phyloP scores from a whole-genome alignment of 805 yeast species.

The Clavispora fructus region DNA sequence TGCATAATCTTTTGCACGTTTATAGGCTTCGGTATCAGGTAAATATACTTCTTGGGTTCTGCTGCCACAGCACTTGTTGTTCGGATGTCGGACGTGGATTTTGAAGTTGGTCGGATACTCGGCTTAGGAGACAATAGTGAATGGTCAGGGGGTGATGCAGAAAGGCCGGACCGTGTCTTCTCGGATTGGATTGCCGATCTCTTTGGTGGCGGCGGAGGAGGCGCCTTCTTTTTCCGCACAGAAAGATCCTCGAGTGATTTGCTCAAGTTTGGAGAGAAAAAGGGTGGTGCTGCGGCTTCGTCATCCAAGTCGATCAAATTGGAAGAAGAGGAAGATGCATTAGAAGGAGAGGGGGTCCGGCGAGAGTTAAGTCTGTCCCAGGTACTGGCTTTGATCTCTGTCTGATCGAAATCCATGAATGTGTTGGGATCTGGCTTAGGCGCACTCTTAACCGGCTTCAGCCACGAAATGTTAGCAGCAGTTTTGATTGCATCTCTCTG shows the following conservation, averaged over 20 bases:
- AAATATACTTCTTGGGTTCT: constrained; percentile 22
- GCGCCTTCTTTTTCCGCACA: constrained; percentile 8
- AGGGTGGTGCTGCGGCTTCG: constrained; percentile 33
- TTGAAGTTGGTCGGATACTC: constrained; percentile 10
- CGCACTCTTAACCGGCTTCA: neutral
- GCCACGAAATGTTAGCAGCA: constrained; percentile 14
- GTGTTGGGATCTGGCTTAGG: constrained; percentile 16
- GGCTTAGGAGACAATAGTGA: neutral
- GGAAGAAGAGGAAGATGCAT: constrained; percentile 22
- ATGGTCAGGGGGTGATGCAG: neutral
- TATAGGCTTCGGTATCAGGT: constrained; percentile 36
- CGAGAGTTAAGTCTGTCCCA: constrained; percentile 23
- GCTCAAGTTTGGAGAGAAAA: constrained; percentile 3
- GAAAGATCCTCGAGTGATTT: constrained; percentile 21
- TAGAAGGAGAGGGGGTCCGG: constrained; percentile 4
- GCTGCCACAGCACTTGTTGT: constrained; percentile 3
- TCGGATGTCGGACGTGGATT: constrained; percentile 21
- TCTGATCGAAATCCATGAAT: constrained; percentile 40
- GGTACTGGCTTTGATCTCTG: constrained; percentile 15
- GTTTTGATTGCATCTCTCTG: constrained; percentile 14
- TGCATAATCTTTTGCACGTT: constrained; percentile 32
- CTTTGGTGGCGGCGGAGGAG: constrained; percentile 15
- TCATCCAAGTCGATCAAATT: constrained; percentile 70
- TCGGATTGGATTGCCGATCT: neutral
- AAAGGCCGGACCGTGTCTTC: neutral